phyloP scores from a whole-genome alignment of 108 stramenopile species.

The Cyclotella atomus region DNA sequence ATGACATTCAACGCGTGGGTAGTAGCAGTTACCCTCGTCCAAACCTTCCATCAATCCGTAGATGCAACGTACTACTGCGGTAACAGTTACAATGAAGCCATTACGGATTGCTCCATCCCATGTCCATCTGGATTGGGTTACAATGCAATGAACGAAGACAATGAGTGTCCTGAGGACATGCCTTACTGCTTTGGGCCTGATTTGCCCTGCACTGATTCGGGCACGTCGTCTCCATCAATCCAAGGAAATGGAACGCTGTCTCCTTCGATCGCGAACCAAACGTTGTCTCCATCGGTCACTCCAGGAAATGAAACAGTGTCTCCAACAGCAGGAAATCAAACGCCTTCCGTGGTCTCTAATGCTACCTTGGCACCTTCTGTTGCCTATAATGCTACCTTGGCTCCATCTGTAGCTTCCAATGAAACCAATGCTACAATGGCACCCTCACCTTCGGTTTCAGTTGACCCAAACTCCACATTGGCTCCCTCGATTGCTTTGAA shows the following conservation, averaged over 20 bases:
- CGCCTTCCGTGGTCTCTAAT: background rate
- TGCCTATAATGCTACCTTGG: background rate
- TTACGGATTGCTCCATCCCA: slow-evolving; percentile 14
- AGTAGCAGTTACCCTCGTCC: background rate
- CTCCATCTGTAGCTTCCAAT: background rate
- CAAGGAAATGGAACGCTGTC: slow-evolving; percentile 2
- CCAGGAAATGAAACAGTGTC: background rate
- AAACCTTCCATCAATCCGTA: background rate
- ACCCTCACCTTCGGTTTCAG: background rate
- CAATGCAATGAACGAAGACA: background rate
- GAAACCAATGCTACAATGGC: background rate
- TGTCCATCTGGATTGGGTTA: slow-evolving; percentile 24
- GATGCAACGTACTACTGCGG: slow-evolving; percentile 31
- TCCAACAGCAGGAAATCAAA: no score
- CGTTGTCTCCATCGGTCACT: background rate
- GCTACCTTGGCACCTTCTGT: background rate
- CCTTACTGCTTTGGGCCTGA: slow-evolving; percentile 32
- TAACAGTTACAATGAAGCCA: slow-evolving; percentile 10
- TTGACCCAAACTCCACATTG: background rate
- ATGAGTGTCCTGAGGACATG: slow-evolving; percentile 32
- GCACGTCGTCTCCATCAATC: background rate
- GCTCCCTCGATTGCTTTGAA: background rate
- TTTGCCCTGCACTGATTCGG: slow-evolving; percentile 8
- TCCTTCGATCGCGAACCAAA: slow-evolving; percentile 4
- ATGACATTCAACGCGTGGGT: slow-evolving; percentile 10